A percentile compares a stretch with the other conserved stretches of the same genome.
Evolutionary conservation across 768 basidiomycete species (phyloP).

Genomic region (Suillus discolor): DNA sequence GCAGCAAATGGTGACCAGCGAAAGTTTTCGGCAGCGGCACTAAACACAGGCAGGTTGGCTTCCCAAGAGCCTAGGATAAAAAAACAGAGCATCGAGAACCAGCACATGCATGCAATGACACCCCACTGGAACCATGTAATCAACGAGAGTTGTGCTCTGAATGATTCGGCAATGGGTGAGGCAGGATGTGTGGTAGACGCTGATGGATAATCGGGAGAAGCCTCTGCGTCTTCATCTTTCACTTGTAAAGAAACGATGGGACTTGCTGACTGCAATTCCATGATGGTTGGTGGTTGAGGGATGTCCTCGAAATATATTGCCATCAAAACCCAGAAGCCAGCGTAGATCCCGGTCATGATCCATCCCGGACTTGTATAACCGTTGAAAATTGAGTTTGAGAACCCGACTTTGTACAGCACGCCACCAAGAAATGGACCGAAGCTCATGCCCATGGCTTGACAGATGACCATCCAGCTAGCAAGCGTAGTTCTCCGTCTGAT

Average conservation of each 20-base stretch:
- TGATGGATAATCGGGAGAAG: slow-evolving; percentile 3
- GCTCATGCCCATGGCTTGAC: slow-evolving; percentile 63
- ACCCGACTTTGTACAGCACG: slow-evolving; percentile 61
- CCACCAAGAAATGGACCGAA: slow-evolving; percentile 68
- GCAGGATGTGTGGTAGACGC: neutral
- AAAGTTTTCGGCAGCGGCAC: slow-evolving; percentile 43
- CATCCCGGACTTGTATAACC: slow-evolving; percentile 69
- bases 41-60: slow-evolving; percentile 65
- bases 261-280: slow-evolving; percentile 14
- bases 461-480: slow-evolving; percentile 64
- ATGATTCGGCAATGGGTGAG: slow-evolving; percentile 12
- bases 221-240: neutral
- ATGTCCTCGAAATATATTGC: slow-evolving; percentile 44
- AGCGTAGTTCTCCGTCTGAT: slow-evolving; percentile 63
- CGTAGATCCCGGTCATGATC: slow-evolving; percentile 61
- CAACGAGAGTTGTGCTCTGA: slow-evolving; percentile 14
- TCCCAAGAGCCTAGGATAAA: slow-evolving; percentile 74
- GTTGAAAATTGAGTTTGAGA: slow-evolving; percentile 58
- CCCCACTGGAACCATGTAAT: slow-evolving; percentile 47
- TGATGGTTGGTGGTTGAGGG: slow-evolving; percentile 21
- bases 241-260: neutral
- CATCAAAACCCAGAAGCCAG: slow-evolving; percentile 48
- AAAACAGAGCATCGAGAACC: slow-evolving; percentile 71
- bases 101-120: slow-evolving; percentile 65
- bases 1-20: slow-evolving; percentile 65